Conservation (phyloP, 148 eudicot species). For the Heliamphora exappendiculata region DNA sequence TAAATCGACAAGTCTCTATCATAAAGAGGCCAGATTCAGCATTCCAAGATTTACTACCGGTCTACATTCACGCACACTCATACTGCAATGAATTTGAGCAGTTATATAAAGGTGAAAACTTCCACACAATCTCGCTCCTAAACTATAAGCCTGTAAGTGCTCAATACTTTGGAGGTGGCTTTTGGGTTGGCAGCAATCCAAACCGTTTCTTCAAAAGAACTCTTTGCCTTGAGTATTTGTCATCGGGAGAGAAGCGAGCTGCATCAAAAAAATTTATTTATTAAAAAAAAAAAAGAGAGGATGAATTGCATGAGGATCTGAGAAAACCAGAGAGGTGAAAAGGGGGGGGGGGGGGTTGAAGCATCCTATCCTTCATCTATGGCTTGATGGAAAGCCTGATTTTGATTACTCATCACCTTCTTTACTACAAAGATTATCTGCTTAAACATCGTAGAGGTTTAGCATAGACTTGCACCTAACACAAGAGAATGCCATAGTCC, state of each 20-base stretch:
- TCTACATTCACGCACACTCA: too few relatives aligned
- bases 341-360: neutral
- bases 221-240: slow-evolving; percentile 87
- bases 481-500: neutral
- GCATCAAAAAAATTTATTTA: slow-evolving; percentile 18
- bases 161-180: slow-evolving; percentile 74
- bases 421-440: neutral
- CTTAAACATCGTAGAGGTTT: neutral
- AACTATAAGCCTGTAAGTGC: neutral
- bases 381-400: neutral
- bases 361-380: neutral
- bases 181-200: slow-evolving; percentile 87
- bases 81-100: too few relatives aligned
- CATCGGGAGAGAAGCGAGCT: slow-evolving; percentile 99
- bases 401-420: neutral
- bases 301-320: neutral
- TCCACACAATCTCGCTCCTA: neutral
- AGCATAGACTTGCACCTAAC: neutral
- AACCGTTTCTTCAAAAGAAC: slow-evolving; percentile 86
- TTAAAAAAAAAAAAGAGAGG: neutral
- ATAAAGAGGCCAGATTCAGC: too few relatives aligned
- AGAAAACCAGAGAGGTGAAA: neutral
- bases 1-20: too few relatives aligned
- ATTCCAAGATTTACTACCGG: too few relatives aligned
- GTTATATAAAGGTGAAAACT: neutral